Conservation (phyloP, 2,329 filamentous ascomycete genomes). For the Fonsecaea multimorphosa region DNA sequence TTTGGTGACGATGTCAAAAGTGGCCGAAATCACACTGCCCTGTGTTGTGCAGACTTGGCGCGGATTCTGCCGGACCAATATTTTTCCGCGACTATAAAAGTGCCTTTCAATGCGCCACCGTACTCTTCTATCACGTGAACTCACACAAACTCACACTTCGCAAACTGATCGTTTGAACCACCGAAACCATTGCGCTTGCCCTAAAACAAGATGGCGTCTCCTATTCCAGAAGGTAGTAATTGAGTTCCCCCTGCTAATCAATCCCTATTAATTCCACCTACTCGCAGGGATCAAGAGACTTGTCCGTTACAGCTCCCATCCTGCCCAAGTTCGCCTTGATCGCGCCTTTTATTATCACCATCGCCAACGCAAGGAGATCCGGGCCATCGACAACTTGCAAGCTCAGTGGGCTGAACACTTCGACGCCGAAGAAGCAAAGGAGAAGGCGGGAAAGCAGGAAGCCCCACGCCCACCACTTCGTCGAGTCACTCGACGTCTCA, state of each 20-base stretch:
- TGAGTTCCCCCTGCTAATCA: slow-evolving; percentile 24
- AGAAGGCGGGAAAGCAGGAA: neutral
- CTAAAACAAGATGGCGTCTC: slow-evolving; percentile 23
- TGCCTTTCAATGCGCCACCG: slow-evolving; percentile 6
- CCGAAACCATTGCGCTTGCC: neutral
- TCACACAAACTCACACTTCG: slow-evolving; percentile 5
- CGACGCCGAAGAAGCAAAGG: neutral
- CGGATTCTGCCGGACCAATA: slow-evolving; percentile 2
- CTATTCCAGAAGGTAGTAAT: slow-evolving; percentile 2
- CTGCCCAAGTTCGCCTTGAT: slow-evolving; percentile 26
- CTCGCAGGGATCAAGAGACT: slow-evolving; percentile 27
- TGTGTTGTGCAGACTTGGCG: slow-evolving; percentile 9
- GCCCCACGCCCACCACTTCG: slow-evolving; percentile 23
- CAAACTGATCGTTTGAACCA: neutral
- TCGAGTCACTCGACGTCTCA: slow-evolving; percentile 19
- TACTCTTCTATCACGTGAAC: slow-evolving; percentile 1
- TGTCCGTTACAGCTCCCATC: slow-evolving; percentile 25
- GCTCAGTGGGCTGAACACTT: slow-evolving; percentile 9
- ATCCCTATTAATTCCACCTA: slow-evolving; percentile 22
- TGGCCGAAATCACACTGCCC: slow-evolving; percentile 1
- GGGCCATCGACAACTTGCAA: slow-evolving; percentile 12
- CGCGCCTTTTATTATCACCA: slow-evolving; percentile 4
- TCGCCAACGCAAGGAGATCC: neutral
- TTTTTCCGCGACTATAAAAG: slow-evolving; percentile 11
- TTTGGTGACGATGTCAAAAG: slow-evolving; percentile 7